phyloP scores from a whole-genome alignment of 371 early-diverging fungal genomes.

The Mortierella sp. region DNA sequence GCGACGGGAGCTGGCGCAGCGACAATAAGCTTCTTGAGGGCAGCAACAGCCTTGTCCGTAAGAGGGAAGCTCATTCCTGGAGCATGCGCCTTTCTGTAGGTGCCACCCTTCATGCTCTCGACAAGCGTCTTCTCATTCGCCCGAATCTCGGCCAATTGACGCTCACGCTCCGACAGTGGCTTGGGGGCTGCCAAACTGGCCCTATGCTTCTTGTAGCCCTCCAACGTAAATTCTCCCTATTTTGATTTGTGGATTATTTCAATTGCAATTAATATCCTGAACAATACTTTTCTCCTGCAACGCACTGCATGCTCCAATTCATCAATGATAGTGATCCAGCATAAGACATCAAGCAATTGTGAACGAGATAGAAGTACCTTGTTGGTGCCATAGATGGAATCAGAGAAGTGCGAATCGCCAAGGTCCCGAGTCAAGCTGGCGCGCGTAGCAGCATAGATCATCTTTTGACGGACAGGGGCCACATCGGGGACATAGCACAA shows the following conservation, averaged over 20 bases:
- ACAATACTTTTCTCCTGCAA: neutral
- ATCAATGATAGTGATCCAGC: neutral
- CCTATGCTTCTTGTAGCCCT: conserved; percentile 83
- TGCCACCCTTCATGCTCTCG: conserved; percentile 68
- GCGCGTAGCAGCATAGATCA: conserved; percentile 89
- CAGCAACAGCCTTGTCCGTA: conserved; percentile 68
- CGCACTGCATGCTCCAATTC: neutral
- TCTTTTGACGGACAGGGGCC: conserved; percentile 87
- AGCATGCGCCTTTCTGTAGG: conserved; percentile 71
- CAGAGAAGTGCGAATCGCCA: conserved; percentile 84
- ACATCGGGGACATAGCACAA: conserved; percentile 85
- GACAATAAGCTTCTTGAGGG: conserved; percentile 63
- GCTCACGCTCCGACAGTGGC: conserved; percentile 88
- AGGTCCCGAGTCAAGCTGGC: conserved; percentile 82
- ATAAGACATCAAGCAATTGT: too few relatives aligned
- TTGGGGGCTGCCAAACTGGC: conserved; percentile 80
- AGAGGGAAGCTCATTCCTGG: conserved; percentile 73
- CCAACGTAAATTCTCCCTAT: conserved; percentile 74
- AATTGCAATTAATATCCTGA: neutral
- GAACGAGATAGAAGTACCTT: conserved; percentile 53
- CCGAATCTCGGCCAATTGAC: conserved; percentile 78
- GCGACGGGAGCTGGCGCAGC: conserved; percentile 4
- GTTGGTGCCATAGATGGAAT: conserved; percentile 84
- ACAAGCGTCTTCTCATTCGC: conserved; percentile 59
- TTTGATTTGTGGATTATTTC: neutral